These are phyloP conservation scores for Leishmania amazonensis DNA, from an alignment of 208 protist species.

Conservation along the genomic window DNA sequence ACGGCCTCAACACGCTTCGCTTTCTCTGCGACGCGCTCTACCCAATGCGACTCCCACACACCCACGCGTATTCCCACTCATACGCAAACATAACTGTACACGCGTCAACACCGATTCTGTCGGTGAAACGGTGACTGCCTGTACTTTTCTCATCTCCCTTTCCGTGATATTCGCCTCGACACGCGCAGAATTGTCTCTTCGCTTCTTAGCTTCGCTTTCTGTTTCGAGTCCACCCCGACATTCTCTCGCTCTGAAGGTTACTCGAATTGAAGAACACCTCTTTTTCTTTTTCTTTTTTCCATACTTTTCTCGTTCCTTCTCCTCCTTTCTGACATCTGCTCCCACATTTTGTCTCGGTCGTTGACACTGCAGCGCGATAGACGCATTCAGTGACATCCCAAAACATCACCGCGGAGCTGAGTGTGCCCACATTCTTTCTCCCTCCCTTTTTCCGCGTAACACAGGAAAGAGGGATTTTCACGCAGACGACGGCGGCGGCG, in stretches of 20 bases:
- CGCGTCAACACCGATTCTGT: neutral
- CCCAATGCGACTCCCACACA: neutral
- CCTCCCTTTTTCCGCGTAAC: neutral
- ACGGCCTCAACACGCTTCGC: constrained; percentile 1
- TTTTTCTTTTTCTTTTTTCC: neutral
- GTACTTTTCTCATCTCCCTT: neutral
- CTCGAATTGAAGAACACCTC: neutral
- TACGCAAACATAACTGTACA: neutral
- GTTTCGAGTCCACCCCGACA: neutral
- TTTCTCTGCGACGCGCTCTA: neutral
- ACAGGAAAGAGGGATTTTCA: constrained; percentile 1
- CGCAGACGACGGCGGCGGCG: neutral
- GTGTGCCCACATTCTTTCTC: neutral
- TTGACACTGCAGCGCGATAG: constrained; percentile 7
- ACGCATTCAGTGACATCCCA: neutral
- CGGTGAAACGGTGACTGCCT: neutral
- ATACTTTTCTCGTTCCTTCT: neutral
- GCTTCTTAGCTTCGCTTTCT: constrained; percentile 5
- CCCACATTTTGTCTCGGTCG: neutral
- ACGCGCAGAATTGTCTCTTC: neutral
- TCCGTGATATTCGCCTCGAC: neutral
- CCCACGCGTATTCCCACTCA: neutral
- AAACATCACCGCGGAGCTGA: neutral
- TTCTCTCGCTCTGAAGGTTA: neutral
- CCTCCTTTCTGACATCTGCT: neutral